These are phyloP conservation scores for Euryodendron excelsum DNA, from an alignment of 148 eudicot genomes.

Conservation along the genomic window DNA sequence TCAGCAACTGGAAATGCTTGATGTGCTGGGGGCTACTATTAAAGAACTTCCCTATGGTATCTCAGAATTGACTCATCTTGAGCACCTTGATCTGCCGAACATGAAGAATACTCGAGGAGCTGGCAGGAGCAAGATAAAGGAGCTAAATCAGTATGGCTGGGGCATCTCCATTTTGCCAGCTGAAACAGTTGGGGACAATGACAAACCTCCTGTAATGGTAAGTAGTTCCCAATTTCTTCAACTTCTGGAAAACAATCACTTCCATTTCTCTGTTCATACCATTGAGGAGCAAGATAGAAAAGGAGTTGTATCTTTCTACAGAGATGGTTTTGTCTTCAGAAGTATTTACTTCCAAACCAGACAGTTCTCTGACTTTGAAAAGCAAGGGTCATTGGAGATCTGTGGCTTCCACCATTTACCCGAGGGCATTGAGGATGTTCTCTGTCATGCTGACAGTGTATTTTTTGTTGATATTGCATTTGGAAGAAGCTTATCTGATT, in stretches of 20 bases:
- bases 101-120: conserved; percentile 3
- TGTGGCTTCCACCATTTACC: conserved; percentile 21
- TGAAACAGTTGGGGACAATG: not conserved
- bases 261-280: conserved; percentile 27
- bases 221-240: conserved; percentile 18
- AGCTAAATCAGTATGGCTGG: conserved; percentile 13
- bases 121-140: not conserved
- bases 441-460: conserved; percentile 10
- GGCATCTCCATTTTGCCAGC: conserved; percentile 17
- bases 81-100: conserved; percentile 22
- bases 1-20: not conserved
- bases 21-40: not conserved
- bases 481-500: not conserved
- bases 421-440: conserved; percentile 14
- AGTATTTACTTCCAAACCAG: conserved; percentile 12
- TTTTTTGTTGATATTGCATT: conserved; percentile 19
- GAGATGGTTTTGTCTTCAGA: conserved; percentile 24
- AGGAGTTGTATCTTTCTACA: not conserved
- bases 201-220: conserved; percentile 6
- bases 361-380: conserved; percentile 8
- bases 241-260: conserved; percentile 4
- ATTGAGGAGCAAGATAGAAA: not conserved
- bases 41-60: conserved; percentile 23
- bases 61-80: conserved; percentile 27
- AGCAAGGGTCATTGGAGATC: conserved; percentile 18